phyloP scores from a whole-genome alignment of 352 stramenopile genomes.

The Globisporangium cylindrosporum region DNA sequence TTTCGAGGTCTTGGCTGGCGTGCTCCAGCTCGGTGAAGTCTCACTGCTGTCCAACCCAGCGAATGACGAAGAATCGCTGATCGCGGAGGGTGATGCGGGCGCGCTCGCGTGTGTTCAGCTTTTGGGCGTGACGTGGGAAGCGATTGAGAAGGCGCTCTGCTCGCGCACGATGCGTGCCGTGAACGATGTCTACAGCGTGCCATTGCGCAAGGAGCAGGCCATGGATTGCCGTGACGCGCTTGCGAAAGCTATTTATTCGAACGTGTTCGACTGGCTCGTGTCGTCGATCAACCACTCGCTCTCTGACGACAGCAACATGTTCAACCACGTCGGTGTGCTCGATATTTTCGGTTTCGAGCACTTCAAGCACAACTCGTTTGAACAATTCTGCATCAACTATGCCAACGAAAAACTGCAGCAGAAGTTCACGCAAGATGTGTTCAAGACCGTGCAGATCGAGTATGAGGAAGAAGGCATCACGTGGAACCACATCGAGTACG shows the following conservation, averaged over 20 bases:
- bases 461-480: conserved; percentile 94
- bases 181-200: conserved; percentile 51
- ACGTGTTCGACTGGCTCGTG: conserved; percentile 93
- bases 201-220: conserved; percentile 57
- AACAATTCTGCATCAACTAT: conserved; percentile 86
- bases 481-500: conserved; percentile 91
- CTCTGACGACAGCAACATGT: conserved; percentile 71
- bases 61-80: conserved; percentile 80
- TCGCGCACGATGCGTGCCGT: conserved; percentile 82
- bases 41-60: conserved; percentile 62
- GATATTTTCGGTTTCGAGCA: conserved; percentile 99
- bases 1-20: conserved; percentile 90
- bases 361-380: conserved; percentile 94
- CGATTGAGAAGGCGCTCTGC: conserved; percentile 91
- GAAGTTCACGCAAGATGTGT: conserved; percentile 89
- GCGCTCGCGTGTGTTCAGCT: conserved; percentile 68
- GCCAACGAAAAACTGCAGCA: conserved; percentile 83
- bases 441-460: conserved; percentile 93
- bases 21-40: conserved; percentile 96
- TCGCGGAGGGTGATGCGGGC: conserved; percentile 41
- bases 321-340: conserved; percentile 92
- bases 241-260: conserved; percentile 92
- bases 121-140: conserved; percentile 87
- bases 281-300: conserved; percentile 89
- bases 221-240: conserved; percentile 88